Evolutionary conservation across 2,329 filamentous ascomycete genomes (phyloP).

Genomic region (Cladorrhinum sp.): DNA sequence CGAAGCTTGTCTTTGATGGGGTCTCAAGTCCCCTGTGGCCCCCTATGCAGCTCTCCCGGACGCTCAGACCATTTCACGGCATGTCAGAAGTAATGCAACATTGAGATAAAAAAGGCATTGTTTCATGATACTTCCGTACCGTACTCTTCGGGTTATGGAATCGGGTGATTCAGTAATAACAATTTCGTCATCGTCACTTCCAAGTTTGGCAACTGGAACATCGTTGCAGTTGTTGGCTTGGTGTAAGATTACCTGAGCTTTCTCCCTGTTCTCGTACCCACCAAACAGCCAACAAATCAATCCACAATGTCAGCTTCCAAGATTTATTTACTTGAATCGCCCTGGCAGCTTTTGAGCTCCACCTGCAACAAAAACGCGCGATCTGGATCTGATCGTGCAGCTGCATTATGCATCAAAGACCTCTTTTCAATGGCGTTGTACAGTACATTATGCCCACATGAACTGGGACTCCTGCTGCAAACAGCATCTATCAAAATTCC

Average conservation of each 20-base stretch:
- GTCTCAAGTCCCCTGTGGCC: not conserved
- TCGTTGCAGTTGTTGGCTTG: not conserved
- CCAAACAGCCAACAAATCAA: not conserved
- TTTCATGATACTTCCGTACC: conserved; percentile 20
- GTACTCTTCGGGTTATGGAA: not conserved
- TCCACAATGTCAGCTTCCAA: not conserved
- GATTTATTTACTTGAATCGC: conserved; percentile 14
- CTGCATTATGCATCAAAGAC: not conserved
- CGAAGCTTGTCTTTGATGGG: not conserved
- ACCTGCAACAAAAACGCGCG: not conserved
- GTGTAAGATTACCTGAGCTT: not conserved
- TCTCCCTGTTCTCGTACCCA: not conserved
- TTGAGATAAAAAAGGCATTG: conserved; percentile 20
- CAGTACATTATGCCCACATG: not conserved
- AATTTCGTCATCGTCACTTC: not conserved
- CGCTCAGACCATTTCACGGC: conserved; percentile 15
- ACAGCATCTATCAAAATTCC: no score
- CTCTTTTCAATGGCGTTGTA: conserved; percentile 2
- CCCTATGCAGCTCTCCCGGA: conserved; percentile 19
- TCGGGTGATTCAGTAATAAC: not conserved
- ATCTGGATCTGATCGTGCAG: not conserved
- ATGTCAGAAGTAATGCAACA: conserved; percentile 20
- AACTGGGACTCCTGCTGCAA: not conserved
- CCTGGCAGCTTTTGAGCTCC: conserved; percentile 6
- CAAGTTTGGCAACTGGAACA: not conserved